Evolutionary conservation across 805 yeast species (phyloP), one percentile per base, ranked within the genome.

Genomic region (Candida jianshihensis): DNA sequence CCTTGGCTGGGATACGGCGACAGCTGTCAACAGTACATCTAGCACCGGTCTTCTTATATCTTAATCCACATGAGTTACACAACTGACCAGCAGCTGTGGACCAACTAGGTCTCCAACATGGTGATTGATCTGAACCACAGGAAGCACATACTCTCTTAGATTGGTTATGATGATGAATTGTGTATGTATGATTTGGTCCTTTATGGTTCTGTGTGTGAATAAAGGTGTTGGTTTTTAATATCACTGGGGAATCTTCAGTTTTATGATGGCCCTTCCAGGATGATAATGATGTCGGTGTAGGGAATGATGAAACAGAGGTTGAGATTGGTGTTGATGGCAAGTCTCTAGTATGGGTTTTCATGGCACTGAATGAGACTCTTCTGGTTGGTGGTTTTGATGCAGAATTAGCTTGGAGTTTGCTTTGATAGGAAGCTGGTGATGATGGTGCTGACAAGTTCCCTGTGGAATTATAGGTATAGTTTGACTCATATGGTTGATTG

Each of bases 61-160:
- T 70, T 50, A 90, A 67, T 1, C 98, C 98, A 62, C 98, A 90
- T 1, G 96, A 86, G 57, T 90, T 90, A 66, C 98, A 90, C 47
- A 90, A 70, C 63, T 89, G 97, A n/a, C 97, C 97, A 43, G 83
- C 87, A 46, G 78, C 68, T 19, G 78, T 68, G 4, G 90, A 79
- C 98, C 98, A 90, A 5, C 95, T 82, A 2, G 98, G 98, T 55
- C 98, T 75, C 98, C 98, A 90, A 60, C 98, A 90, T 5, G 98
- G 98, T 6, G 95, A 84, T 48, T 84, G 92, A 38, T 79, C 81
- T 1, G 92, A 77, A 6, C 88, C 87, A 61, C 98, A 90, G 6
- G 96, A 86, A 20, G 90, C 78, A 56, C 98, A 90, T 36, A 71
- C 73, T 47, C 95, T 70, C 53, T 45, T 50, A 34, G 34, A 36